Base-by-base conservation (phyloP, 768 basidiomycete genomes). In the Tulasnella sp. region DNA sequence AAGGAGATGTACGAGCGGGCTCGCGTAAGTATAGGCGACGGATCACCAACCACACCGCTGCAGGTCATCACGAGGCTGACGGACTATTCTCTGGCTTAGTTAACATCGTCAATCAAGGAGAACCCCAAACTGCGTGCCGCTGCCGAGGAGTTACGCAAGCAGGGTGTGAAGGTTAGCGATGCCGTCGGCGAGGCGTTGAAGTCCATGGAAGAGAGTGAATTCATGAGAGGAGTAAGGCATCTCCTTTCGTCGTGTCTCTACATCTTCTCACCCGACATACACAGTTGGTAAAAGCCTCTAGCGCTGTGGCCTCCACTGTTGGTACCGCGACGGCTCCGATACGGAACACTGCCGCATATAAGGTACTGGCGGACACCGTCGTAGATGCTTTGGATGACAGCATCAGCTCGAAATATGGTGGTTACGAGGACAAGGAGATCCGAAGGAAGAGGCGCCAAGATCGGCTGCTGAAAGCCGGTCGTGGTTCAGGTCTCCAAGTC, bases 301-400 rank as follows among this genome's bases (percentile, higher is more conserved):
- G 91, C 20, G 93, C 94, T 7, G 90, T 97, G 77, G 95, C 96
- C 9, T 90, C 87, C 13, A 93, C 93, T 7, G 94, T 96, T 71
- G 91, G 91, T 70, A 90, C 91, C 69, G 93, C 95, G 18, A 98
- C 98, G 3, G 96, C 97, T 80, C 97, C 97, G n/a, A 93, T 99
- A 79, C 92, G 98, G 61, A 95, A 98, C 80, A 99, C 97, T 2
- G 91, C 90, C 18, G 94, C 97, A 0, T 99, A 99, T 86, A 98
- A 98, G 86, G 87, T 91, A 0, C 86, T 98, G 9, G 90, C 95
- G 0, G 95, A 97, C 69, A 94, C 94, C 1, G 86, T 99, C 18
- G 86, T 95, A 5, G 98, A 99, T 80, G 94, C 96, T 3, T 87
- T 99, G 55, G 96, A 99, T 80, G 96, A 99, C 84, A 94, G 93